Evolutionary conservation across 2,329 filamentous ascomycete species (phyloP), one percentile per base, ranked within the genome.

Genomic region (Atkinsonella texensis): DNA sequence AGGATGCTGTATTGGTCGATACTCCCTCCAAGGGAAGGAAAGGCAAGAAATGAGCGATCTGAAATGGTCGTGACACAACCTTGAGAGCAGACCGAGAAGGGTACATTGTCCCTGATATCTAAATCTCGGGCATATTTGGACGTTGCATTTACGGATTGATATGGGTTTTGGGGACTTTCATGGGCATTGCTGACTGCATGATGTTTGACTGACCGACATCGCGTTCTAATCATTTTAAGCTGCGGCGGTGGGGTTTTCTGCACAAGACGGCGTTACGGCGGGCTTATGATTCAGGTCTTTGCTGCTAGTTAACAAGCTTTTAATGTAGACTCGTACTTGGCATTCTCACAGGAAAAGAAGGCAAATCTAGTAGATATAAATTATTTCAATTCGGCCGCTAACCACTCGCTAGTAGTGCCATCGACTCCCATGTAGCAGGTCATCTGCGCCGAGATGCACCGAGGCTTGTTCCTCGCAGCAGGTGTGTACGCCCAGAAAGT

Each of bases 1-100:
- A 70, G 35, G 68, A 70, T 63, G 80, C 81, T 17, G 86, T 95
- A 23, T 70, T 94, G 56, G 87, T 95, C 47, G 87, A 93, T 61
- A 68, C 68, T 8, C 68, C 72, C n/a, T 64, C 68, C 49, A 76
- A 80, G 71, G 58, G 60, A 73, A 84, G 81, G 74, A 84, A 81
- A 72, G 55, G 51, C 41, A 80, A 83, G 67, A 82, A 65, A 69
- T 55, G 44, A 54, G 38, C 44, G 9, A 42, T 9, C 17, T 51
- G 28, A 28, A 28, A 28, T 28, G 28, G 28, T 28, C 7, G 28
- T 28, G 28, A 8, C 3, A n/a, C 23, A 5, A 9, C 15, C 20
- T 28, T 39, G 13, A 15, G 33, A 40, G 35, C 45, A 17, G 32
- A 23, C 9, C 20, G 46, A 48, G 20, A 32, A 20, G 20, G 13